Evolutionary conservation across 148 eudicot species (phyloP).

Genomic region (Dysphania ambrosioides): DNA sequence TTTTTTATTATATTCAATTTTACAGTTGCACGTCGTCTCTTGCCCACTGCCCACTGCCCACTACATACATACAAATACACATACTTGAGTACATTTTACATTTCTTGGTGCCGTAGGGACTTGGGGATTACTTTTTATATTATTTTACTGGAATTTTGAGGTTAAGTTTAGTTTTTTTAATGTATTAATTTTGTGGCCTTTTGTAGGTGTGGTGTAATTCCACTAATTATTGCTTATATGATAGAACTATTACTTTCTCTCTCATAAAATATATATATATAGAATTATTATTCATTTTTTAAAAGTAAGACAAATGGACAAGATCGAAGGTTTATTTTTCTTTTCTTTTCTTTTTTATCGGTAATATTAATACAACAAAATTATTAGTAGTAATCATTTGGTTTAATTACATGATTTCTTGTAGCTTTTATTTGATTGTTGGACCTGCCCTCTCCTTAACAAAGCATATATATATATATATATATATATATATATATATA

Average conservation of each 20-base stretch:
- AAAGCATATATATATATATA: too few species aligned
- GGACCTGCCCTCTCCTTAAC: neutral
- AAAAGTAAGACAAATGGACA: too few species aligned
- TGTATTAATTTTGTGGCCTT: too few species aligned
- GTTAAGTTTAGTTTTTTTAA: neutral
- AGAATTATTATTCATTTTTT: too few species aligned
- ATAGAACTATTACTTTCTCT: too few species aligned
- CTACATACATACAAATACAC: neutral
- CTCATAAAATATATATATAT: too few species aligned
- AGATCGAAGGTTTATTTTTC: neutral
- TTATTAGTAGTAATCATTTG: neutral
- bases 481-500: too few species aligned
- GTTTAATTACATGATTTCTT: neutral
- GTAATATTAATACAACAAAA: neutral
- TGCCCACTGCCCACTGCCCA: slow-evolving; percentile 4
- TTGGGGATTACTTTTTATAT: neutral
- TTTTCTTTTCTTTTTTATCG: slow-evolving; percentile 1
- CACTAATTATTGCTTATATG: neutral
- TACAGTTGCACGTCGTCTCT: slow-evolving; percentile 27
- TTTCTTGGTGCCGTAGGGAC: slow-evolving; percentile 28
- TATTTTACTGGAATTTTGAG: neutral
- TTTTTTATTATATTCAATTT: too few species aligned
- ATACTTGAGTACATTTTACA: neutral
- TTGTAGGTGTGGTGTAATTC: neutral
- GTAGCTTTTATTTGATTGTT: neutral